Evolutionary conservation across 164 flowering plant genomes (phyloP).

Genomic region (Dillenia turbinata): DNA sequence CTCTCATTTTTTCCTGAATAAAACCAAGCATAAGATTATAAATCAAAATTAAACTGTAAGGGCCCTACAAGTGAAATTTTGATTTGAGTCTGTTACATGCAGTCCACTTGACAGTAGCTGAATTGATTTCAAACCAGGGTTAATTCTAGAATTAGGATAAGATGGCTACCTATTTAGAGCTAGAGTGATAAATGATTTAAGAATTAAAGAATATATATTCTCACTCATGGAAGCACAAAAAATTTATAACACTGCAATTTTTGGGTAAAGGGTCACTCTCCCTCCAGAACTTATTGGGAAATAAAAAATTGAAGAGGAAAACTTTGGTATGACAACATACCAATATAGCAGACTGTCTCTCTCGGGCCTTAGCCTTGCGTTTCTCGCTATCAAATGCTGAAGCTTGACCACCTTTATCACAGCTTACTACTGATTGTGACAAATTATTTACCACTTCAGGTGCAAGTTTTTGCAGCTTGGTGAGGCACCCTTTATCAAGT

Average conservation of each 20-base stretch:
- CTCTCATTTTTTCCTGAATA: slow-evolving; percentile 87
- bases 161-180: too few species aligned
- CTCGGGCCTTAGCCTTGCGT: slow-evolving; percentile 77
- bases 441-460: slow-evolving; percentile 62
- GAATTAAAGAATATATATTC: too few species aligned
- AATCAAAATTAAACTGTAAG: too few species aligned
- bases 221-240: too few species aligned
- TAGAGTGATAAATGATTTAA: too few species aligned
- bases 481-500: slow-evolving; percentile 56
- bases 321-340: slow-evolving; percentile 30
- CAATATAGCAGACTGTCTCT: slow-evolving; percentile 90
- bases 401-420: slow-evolving; percentile 15
- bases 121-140: not conserved
- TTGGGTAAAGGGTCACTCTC: not conserved
- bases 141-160: too few species aligned
- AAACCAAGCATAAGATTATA: not conserved
- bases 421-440: slow-evolving; percentile 17
- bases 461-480: slow-evolving; percentile 50
- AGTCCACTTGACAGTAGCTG: not conserved
- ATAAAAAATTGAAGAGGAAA: not conserved
- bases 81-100: too few species aligned
- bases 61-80: too few species aligned
- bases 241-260: too few species aligned
- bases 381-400: slow-evolving; percentile 53
- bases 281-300: not conserved